Conservation (phyloP, 805 yeast genomes). For the Zygosaccharomyces siamensis region DNA sequence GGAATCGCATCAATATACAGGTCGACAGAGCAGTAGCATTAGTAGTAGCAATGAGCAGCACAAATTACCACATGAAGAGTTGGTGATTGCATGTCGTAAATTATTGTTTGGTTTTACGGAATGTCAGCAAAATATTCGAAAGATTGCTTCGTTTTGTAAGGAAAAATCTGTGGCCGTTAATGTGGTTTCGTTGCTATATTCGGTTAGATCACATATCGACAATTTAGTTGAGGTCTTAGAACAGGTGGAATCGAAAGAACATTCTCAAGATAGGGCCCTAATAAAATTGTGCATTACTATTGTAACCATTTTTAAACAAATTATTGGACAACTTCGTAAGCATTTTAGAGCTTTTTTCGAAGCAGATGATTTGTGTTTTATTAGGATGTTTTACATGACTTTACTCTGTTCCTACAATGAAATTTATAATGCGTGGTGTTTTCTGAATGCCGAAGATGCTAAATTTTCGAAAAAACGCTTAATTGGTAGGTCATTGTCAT, state of each 20-base stretch:
- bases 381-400: slow-evolving; percentile 58
- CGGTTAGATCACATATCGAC: slow-evolving; percentile 52
- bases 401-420: slow-evolving; percentile 62
- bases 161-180: slow-evolving; percentile 52
- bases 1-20: slow-evolving; percentile 21
- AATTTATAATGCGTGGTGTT: slow-evolving; percentile 58
- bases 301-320: slow-evolving; percentile 46
- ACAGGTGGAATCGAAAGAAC: slow-evolving; percentile 42
- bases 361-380: slow-evolving; percentile 57
- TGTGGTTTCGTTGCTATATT: slow-evolving; percentile 47
- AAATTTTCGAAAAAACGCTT: slow-evolving; percentile 9
- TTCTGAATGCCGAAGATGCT: slow-evolving; percentile 20
- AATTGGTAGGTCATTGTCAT: slow-evolving; percentile 1
- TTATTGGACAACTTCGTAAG: slow-evolving; percentile 44
- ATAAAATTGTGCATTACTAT: slow-evolving; percentile 37
- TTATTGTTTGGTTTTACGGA: slow-evolving; percentile 59
- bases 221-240: slow-evolving; percentile 54
- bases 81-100: slow-evolving; percentile 46
- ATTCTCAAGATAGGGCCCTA: slow-evolving; percentile 36
- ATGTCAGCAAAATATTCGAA: slow-evolving; percentile 53
- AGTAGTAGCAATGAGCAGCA: slow-evolving; percentile 18
- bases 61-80: slow-evolving; percentile 30
- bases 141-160: slow-evolving; percentile 53
- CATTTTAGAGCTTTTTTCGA: slow-evolving; percentile 47
- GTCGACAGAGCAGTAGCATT: background rate